Base-by-base conservation (phyloP, 305 asterid genomes). In the Fraxinus paxiana region DNA sequence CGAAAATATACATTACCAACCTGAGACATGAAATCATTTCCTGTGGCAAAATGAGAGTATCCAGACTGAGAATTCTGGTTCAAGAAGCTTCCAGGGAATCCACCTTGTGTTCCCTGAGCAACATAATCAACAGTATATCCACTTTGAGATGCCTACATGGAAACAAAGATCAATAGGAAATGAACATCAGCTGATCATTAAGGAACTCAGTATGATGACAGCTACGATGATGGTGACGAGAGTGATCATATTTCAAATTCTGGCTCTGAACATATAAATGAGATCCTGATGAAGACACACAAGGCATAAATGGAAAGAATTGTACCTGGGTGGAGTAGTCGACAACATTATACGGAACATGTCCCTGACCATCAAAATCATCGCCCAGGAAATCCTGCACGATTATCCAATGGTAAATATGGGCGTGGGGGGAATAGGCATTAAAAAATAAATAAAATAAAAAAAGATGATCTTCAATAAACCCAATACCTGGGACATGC, bases 351-450 rank as follows among this genome's bases (percentile, higher is more conserved):
- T 94, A 96, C 8, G 98, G 96, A 77, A 91, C 93, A 91, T 93
- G 99, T 82, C 98, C 99, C 91, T 96, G 99, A 86, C 99, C 95
- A 87, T 96, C 95, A 74, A 96, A 96, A 89, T 96, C 99, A 78
- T 96, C 99, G 3, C 94, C 95, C 81, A 96, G 84, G 87, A 93
- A 94, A 83, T 96, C 99, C 98, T 96, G 94, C 87, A 80, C 73
- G 56, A 79, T 26, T 73, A 38, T 13, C 54, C 22, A 84, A 88
- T 35, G 43, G 78, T 82, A 26, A 84, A 78, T 78, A 75, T 71
- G 37, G 43, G 75, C 24, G 10, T 12, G 17, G 38, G 34, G 69
- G 59, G 41, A 77, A 77, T 26, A 75, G 78, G 48, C 75, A 65
- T 63, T 30, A 6, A 33, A 76, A 22, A 35, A 24, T 0, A 70